Evolutionary conservation across 139 green algal genomes (phyloP).

Genomic region (Marvania coccoides): DNA sequence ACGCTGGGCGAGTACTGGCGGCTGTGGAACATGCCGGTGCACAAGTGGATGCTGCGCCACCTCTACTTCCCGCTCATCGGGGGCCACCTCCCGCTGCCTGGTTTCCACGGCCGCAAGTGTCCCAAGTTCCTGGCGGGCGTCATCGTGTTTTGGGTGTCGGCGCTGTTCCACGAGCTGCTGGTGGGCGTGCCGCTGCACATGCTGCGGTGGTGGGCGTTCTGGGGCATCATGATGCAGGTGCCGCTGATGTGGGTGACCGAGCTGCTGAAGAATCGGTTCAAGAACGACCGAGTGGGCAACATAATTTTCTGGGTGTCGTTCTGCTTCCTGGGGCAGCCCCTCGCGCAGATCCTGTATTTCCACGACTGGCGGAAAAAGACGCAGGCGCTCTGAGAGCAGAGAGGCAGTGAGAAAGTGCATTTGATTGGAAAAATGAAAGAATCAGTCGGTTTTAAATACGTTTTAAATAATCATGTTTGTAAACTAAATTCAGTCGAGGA

Average conservation of each 20-base stretch:
- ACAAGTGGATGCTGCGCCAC: conserved; percentile 89
- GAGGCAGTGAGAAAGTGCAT: neutral
- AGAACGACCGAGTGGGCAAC: conserved; percentile 58
- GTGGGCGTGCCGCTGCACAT: conserved; percentile 85
- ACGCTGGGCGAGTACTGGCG: conserved; percentile 87
- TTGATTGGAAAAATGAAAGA: neutral
- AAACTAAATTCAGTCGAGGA: no score
- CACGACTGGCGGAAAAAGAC: conserved; percentile 55
- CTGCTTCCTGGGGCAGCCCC: conserved; percentile 86
- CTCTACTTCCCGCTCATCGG: conserved; percentile 77
- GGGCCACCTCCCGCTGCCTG: conserved; percentile 10
- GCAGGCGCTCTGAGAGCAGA: neutral
- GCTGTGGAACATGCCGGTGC: conserved; percentile 91
- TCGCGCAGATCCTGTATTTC: conserved; percentile 78
- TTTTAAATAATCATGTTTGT: no score
- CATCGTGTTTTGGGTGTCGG: conserved; percentile 72
- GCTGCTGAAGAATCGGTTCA: conserved; percentile 39
- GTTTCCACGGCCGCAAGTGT: no score
- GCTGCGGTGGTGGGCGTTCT: conserved; percentile 70
- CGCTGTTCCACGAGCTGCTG: conserved; percentile 77
- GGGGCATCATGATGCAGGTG: conserved; percentile 74
- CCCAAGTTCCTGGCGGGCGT: conserved; percentile 37
- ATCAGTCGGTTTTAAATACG: no score
- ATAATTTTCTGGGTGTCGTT: conserved; percentile 87
- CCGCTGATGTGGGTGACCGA: conserved; percentile 63